Conservation (phyloP, 2,329 filamentous ascomycete genomes). For the Seiridium unicorne region DNA sequence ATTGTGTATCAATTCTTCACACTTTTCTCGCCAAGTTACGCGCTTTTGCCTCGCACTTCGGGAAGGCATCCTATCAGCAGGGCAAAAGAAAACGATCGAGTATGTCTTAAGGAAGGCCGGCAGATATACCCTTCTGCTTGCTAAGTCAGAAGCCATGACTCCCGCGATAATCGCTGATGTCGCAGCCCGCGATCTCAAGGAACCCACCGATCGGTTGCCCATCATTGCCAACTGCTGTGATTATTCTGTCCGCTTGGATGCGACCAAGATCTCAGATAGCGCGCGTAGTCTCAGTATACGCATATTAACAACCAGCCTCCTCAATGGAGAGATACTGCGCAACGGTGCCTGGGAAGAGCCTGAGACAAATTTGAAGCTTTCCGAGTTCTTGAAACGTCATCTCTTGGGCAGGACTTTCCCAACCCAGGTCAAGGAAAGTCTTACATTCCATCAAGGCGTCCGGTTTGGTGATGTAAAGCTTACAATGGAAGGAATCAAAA, state of each 20-base stretch:
- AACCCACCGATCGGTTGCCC: background rate
- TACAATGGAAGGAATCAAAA: background rate
- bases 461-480: background rate
- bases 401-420: background rate
- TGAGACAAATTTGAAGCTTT: background rate
- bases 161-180: background rate
- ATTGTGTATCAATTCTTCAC: conserved; percentile 2
- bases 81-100: background rate
- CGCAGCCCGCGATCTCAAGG: background rate
- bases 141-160: background rate
- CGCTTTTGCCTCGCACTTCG: background rate
- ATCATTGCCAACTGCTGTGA: background rate
- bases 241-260: background rate
- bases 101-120: background rate
- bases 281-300: background rate
- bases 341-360: background rate
- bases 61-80: background rate
- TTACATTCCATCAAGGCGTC: background rate
- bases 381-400: background rate
- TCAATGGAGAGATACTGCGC: background rate
- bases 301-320: background rate
- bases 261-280: background rate
- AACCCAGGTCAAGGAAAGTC: background rate
- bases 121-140: background rate
- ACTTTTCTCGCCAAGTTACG: background rate